Evolutionary conservation across 2,329 filamentous ascomycete species (phyloP), one percentile per base, ranked within the genome.

Genomic region (Cadophora sp.): DNA sequence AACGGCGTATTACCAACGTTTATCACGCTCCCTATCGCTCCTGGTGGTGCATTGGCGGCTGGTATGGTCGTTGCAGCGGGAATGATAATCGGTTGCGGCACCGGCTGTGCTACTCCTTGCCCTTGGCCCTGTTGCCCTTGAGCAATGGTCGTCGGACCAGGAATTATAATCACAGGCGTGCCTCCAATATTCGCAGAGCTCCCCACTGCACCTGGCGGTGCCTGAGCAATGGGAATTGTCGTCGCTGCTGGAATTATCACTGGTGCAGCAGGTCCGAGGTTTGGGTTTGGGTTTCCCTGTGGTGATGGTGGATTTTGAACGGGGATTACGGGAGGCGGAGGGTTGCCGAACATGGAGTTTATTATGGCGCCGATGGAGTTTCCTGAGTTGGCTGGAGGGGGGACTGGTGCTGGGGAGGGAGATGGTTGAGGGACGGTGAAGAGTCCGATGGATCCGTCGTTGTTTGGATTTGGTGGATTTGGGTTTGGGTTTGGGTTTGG

Each of bases 31-130:
- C 62, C 62, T 1, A 56, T 12, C n/a, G 56, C 56, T 62, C 62
- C 64, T 27, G 67, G 53, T 11, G 67, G 67, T 29, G 67, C 59
- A 19, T 50, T n/a, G 3, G n/a, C 26, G 8, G 65, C 4, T 8
- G 60, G 63, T 7, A 69, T 60, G 3, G 63, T 69, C 6, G 67
- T 66, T 16, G 59, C 29, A 26, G 58, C 60, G 40, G 67, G 64
- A n/a, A 69, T 66, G 12, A 66, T 27, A 16, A 69, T 51, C 6
- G 62, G 60, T 19, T 56, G 64, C 29, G 40, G 19, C 3, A 14
- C 27, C 12, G 58, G 59, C 26, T 53, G 63, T 12, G 62, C 62
- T 31, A 12, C 12, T 3, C 27, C 53, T 56, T 12, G 27, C 22
- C 26, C 62, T 31, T 31, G 27, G 1, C 26, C 51, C 29, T 22